phyloP scores from a whole-genome alignment of 805 yeast genomes.

The Tanozyma kutaoensis region DNA sequence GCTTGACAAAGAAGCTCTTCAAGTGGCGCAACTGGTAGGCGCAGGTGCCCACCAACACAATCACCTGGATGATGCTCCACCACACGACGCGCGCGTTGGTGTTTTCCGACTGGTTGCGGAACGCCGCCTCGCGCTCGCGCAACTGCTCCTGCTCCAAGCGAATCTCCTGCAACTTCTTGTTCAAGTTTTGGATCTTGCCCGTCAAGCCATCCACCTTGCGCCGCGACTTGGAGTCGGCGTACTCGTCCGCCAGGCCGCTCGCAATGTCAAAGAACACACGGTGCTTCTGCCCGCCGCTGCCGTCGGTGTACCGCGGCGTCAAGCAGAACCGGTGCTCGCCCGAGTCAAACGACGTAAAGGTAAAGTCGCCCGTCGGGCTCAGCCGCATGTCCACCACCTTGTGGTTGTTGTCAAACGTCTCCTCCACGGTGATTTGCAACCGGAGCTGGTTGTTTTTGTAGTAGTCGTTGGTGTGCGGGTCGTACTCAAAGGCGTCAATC shows the following conservation, averaged over 20 bases:
- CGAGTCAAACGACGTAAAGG: slow-evolving; percentile 69
- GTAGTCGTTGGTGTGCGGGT: slow-evolving; percentile 23
- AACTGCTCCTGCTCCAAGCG: slow-evolving; percentile 54
- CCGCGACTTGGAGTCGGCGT: slow-evolving; percentile 49
- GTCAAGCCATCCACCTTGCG: slow-evolving; percentile 39
- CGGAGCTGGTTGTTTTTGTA: slow-evolving; percentile 42
- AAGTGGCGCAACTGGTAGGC: slow-evolving; percentile 66
- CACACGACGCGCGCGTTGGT: slow-evolving; percentile 61
- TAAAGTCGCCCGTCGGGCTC: slow-evolving; percentile 48
- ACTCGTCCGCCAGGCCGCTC: slow-evolving; percentile 46
- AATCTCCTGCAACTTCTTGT: slow-evolving; percentile 42
- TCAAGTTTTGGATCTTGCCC: slow-evolving; percentile 42
- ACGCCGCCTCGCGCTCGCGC: slow-evolving; percentile 64
- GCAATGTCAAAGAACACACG: slow-evolving; percentile 66
- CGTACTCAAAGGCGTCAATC: slow-evolving; percentile 46
- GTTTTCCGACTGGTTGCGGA: slow-evolving; percentile 65
- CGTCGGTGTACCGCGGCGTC: slow-evolving; percentile 46
- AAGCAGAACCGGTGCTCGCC: slow-evolving; percentile 84
- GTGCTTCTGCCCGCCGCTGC: slow-evolving; percentile 49
- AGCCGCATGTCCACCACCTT: slow-evolving; percentile 60
- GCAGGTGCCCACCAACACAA: slow-evolving; percentile 58
- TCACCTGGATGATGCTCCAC: slow-evolving; percentile 64
- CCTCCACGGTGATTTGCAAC: slow-evolving; percentile 34
- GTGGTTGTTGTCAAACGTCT: slow-evolving; percentile 71
- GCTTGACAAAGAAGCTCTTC: slow-evolving; percentile 75